These are phyloP conservation scores for Aquanectria penicillioides DNA, from an alignment of 2,329 filamentous ascomycete genomes.

Conservation along the genomic window DNA sequence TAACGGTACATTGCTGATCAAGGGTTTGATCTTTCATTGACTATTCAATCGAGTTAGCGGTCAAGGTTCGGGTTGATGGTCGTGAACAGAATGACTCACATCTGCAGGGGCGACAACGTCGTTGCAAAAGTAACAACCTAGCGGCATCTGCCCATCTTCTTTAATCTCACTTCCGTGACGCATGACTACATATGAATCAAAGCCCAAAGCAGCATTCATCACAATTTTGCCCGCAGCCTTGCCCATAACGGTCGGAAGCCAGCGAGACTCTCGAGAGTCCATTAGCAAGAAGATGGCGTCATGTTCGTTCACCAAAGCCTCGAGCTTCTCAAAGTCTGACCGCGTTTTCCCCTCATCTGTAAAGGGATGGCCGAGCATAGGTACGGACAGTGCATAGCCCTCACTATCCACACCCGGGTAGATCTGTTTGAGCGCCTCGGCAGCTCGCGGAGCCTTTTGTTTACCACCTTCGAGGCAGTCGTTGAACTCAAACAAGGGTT, in stretches of 20 bases:
- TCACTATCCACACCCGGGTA: conserved; percentile 88
- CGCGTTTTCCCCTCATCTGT: conserved; percentile 75
- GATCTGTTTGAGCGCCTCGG: conserved; percentile 82
- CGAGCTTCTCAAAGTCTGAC: conserved; percentile 78
- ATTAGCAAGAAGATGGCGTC: conserved; percentile 96
- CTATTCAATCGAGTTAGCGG: conserved; percentile 54
- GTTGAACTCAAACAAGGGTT: conserved; percentile 89
- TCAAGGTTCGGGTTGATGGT: neutral
- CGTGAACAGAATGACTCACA: conserved; percentile 64
- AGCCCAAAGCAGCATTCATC: conserved; percentile 94
- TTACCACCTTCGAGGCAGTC: conserved; percentile 89
- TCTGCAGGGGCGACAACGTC: conserved; percentile 95
- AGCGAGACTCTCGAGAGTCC: conserved; percentile 93
- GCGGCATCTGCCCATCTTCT: conserved; percentile 67
- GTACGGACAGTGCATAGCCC: conserved; percentile 85
- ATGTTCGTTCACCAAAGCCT: conserved; percentile 81
- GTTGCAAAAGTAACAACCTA: conserved; percentile 99
- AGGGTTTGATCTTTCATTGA: conserved; percentile 94
- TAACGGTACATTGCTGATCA: conserved; percentile 98
- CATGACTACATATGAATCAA: conserved; percentile 98
- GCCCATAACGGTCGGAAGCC: conserved; percentile 95
- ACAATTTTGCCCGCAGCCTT: conserved; percentile 94
- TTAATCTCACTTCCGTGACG: conserved; percentile 79
- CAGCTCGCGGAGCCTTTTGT: conserved; percentile 83
- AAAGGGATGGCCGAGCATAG: conserved; percentile 94